Percentiles rank a stretch among this genome's conserved stretches.
Conservation (phyloP, 2,329 filamentous ascomycete species). For the Pseudocercospora fijiensis region DNA sequence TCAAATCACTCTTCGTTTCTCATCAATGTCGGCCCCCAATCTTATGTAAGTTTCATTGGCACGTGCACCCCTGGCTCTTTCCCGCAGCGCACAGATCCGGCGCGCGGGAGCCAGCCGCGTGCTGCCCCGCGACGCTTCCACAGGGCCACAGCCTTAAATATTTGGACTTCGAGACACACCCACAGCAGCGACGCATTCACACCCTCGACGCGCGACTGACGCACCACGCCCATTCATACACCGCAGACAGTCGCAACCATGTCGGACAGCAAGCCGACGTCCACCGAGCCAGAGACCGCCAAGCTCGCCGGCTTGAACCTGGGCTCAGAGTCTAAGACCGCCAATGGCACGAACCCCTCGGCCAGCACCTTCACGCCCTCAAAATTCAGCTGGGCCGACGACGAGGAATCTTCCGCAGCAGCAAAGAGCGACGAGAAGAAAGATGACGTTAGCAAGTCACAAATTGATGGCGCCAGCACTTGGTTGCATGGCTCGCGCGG, state of each 20-base stretch:
- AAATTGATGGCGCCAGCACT: constrained; percentile 48
- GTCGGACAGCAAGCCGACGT: constrained; percentile 26
- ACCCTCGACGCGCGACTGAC: constrained; percentile 5
- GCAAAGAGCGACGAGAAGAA: constrained; percentile 18
- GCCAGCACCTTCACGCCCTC: constrained; percentile 19
- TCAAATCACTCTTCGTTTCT: not conserved
- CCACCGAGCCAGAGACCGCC: constrained; percentile 24
- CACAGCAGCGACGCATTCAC: not conserved
- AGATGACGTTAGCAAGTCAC: constrained; percentile 26
- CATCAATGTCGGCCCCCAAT: not conserved
- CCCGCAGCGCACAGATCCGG: not conserved
- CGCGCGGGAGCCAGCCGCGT: not conserved
- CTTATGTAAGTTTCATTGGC: not conserved
- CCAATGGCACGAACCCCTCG: constrained; percentile 25
- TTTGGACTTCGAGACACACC: constrained; percentile 1
- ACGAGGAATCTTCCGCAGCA: constrained; percentile 28
- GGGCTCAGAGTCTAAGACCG: constrained; percentile 12
- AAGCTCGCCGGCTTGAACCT: constrained; percentile 32
- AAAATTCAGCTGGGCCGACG: constrained; percentile 40
- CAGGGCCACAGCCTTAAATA: not conserved
- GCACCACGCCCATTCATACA: not conserved
- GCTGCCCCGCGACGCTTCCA: not conserved
- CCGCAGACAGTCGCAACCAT: constrained; percentile 9
- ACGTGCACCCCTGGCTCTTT: not conserved
- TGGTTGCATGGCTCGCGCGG: constrained; percentile 47